These are phyloP conservation scores for Zymoseptoria crescenta DNA, from an alignment of 2,329 filamentous ascomycete species.

Conservation along the genomic window DNA sequence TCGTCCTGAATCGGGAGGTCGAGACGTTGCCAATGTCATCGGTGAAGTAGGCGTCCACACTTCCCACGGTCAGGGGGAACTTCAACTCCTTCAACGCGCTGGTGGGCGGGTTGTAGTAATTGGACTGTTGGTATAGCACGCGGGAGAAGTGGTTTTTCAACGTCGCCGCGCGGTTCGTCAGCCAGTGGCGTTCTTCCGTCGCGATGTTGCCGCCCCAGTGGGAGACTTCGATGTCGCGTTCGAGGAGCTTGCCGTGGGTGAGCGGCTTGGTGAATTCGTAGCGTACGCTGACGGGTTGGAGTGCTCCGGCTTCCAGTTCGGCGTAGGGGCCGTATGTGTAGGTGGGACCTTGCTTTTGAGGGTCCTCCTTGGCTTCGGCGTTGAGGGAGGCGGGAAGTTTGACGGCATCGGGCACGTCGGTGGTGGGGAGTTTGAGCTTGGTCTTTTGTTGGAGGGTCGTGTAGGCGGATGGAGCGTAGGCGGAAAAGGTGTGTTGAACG, in stretches of 20 bases:
- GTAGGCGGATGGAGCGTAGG: conserved; percentile 78
- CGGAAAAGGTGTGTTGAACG: conserved; percentile 76
- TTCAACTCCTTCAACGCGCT: conserved; percentile 74
- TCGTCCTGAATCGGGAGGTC: conserved; percentile 77
- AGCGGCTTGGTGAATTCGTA: conserved; percentile 96
- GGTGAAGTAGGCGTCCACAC: conserved; percentile 83
- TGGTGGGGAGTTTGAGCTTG: conserved; percentile 78
- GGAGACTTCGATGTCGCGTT: conserved; percentile 89
- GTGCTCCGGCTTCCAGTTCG: conserved; percentile 69
- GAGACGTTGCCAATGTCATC: conserved; percentile 97
- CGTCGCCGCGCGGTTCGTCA: conserved; percentile 78
- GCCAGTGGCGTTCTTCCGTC: conserved; percentile 85
- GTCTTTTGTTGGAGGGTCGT: conserved; percentile 89
- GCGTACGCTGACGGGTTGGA: conserved; percentile 66
- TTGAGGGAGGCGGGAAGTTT: conserved; percentile 49
- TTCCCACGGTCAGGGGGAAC: conserved; percentile 71
- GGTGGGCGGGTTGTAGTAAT: conserved; percentile 60
- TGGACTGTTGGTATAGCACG: conserved; percentile 40
- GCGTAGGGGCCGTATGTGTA: conserved; percentile 87
- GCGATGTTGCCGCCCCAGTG: conserved; percentile 98
- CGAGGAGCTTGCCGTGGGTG: conserved; percentile 66
- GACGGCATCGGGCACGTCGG: conserved; percentile 73
- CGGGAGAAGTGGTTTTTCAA: conserved; percentile 46
- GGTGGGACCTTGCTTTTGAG: conserved; percentile 74
- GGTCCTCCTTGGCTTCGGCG: conserved; percentile 56